These are phyloP conservation scores for Groenewaldozyma tartarivorans DNA, from an alignment of 805 yeast genomes.

Conservation along the genomic window DNA sequence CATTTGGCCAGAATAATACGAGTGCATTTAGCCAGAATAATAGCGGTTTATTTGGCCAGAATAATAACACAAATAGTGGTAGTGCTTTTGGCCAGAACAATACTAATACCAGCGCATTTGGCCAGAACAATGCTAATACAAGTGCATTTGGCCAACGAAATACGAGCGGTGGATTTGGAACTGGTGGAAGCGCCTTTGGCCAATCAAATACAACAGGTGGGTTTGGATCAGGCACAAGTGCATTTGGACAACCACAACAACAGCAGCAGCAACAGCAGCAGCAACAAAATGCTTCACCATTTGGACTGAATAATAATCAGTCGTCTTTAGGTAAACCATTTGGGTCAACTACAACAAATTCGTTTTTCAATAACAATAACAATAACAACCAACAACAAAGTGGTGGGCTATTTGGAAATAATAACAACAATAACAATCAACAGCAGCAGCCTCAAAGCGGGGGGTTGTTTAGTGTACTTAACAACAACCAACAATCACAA, in stretches of 20 bases:
- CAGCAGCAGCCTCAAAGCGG: not conserved
- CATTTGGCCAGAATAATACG: slow-evolving; percentile 1
- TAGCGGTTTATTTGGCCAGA: slow-evolving; percentile 2
- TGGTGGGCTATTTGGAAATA: slow-evolving; percentile 4
- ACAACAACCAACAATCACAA: too few species aligned
- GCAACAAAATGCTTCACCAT: slow-evolving; percentile 9
- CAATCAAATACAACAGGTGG: slow-evolving; percentile 7
- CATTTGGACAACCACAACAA: slow-evolving; percentile 9
- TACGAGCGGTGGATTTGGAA: too few species aligned
- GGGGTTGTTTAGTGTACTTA: not conserved
- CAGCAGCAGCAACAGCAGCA: slow-evolving; percentile 7
- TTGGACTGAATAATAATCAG: slow-evolving; percentile 18
- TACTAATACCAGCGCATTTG: slow-evolving; percentile 14
- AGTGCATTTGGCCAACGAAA: slow-evolving; percentile 15
- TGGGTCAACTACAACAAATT: slow-evolving; percentile 22
- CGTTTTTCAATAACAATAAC: slow-evolving; percentile 28
- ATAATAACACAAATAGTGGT: slow-evolving; percentile 3
- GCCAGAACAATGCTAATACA: slow-evolving; percentile 6
- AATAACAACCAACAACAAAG: slow-evolving; percentile 1
- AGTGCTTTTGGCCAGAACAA: slow-evolving; percentile 14
- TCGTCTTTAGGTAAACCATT: slow-evolving; percentile 9
- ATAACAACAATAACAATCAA: not conserved
- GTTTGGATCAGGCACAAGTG: slow-evolving; percentile 12
- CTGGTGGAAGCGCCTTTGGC: too few species aligned
- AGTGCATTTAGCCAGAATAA: slow-evolving; percentile 1